Evolutionary conservation across 208 protist genomes (phyloP).

Genomic region (Leishmania arabica): DNA sequence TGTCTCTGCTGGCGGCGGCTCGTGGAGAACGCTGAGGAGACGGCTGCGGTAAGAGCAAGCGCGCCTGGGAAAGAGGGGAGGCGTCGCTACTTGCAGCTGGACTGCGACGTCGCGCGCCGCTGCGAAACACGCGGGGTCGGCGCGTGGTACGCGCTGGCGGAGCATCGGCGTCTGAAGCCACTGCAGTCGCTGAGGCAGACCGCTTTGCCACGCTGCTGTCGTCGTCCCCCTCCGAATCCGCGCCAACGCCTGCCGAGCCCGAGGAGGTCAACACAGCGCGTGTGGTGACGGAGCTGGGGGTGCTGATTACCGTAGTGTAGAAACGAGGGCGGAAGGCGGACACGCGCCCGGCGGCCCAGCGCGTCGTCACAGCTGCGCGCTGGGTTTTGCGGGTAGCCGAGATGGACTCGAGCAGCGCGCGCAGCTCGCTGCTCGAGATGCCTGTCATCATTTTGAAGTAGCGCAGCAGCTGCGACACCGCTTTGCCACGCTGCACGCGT

Average conservation of each 20-base stretch:
- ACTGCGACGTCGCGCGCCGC: slow-evolving; percentile 1
- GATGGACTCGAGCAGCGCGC: slow-evolving; percentile 52
- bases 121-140: slow-evolving; percentile 12
- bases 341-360: slow-evolving; percentile 61
- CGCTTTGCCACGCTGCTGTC: neutral
- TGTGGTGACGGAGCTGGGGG: slow-evolving; percentile 3
- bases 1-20: neutral
- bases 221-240: neutral
- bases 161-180: neutral
- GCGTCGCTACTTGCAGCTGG: neutral
- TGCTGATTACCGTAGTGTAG: slow-evolving; percentile 49
- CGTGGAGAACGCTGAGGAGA: neutral
- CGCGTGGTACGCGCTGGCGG: neutral
- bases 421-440: slow-evolving; percentile 51
- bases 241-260: neutral
- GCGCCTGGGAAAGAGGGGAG: neutral
- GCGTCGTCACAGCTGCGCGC: slow-evolving; percentile 50
- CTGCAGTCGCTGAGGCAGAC: neutral
- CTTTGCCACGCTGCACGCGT: slow-evolving; percentile 71
- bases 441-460: slow-evolving; percentile 75
- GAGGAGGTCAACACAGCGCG: neutral
- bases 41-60: neutral
- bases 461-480: slow-evolving; percentile 73
- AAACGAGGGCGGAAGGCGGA: slow-evolving; percentile 65
- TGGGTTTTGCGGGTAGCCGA: slow-evolving; percentile 64